Base-by-base conservation (phyloP, 345 rosid species). In the Eutrema heterophyllum region DNA sequence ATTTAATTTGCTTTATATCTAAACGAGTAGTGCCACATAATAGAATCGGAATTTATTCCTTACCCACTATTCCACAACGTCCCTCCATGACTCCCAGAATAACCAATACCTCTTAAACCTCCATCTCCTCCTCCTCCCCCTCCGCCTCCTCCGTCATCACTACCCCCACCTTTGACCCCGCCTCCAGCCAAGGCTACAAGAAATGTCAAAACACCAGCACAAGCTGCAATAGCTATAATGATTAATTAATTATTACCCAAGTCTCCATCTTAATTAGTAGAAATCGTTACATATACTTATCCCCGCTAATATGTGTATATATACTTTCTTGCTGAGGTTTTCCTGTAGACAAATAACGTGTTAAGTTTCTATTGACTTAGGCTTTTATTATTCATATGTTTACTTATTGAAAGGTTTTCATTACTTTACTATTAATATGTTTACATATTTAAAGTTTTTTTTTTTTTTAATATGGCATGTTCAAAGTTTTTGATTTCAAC, bases 41-140 rank as follows among this genome's bases (percentile, higher is more conserved):
- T n/a, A n/a, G n/a, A n/a, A n/a, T n/a, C n/a, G n/a, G n/a, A n/a
- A n/a, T n/a, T n/a, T n/a, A n/a, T n/a, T n/a, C n/a, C n/a, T n/a
- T n/a, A n/a, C n/a, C 78, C 73, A 15, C 50, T 13, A 18, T 32
- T 53, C 64, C 43, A 54, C 54, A 53, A 29, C 21, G 21, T 21
- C 7, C 63, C 72, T 54, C 53, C 72, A 70, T 60, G 40, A 18
- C 67, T 68, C 24, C 58, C 75, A 39, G 29, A 9, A 59, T 71
- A 51, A 60, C 43, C 58, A 50, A 52, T 61, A 71, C 35, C 53
- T 38, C 12, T 51, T 5, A 50, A 16, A 29, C 69, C 61, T 12
- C 62, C 76, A 50, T 50, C 65, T 10, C 40, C 68, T n/a, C n/a
- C n/a, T n/a, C n/a, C n/a, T n/a, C n/a, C n/a, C n/a, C n/a, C n/a